A percentile compares a stretch with the other conserved stretches of the same genome.
Conservation (phyloP, 2,329 filamentous ascomycete species). For the Verticillium zaregamsianum region DNA sequence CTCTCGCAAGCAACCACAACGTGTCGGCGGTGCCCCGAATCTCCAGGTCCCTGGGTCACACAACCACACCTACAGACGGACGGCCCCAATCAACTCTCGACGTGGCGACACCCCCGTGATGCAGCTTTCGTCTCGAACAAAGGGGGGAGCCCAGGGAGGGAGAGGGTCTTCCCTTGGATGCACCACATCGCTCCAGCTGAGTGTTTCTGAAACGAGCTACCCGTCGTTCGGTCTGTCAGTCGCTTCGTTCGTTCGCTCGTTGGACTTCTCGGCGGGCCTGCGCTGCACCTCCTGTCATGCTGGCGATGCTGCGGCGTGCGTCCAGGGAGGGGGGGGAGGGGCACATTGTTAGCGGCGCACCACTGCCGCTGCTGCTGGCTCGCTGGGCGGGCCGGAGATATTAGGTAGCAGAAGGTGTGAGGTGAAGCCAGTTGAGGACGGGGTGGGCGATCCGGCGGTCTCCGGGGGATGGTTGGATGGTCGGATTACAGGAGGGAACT, state of each 20-base stretch:
- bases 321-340: neutral
- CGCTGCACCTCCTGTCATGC: neutral
- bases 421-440: neutral
- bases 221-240: neutral
- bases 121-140: neutral
- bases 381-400: neutral
- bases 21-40: neutral
- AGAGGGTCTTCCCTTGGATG: neutral
- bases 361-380: neutral
- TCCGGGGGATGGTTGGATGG: neutral
- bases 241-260: neutral
- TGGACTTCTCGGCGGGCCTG: neutral
- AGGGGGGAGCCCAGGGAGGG: neutral
- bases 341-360: neutral
- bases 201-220: slow-evolving; percentile 2
- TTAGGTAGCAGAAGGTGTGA: neutral
- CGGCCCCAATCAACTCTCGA: neutral
- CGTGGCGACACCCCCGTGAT: neutral
- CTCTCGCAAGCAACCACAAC: neutral
- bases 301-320: neutral
- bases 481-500: neutral
- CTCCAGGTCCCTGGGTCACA: neutral
- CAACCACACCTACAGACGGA: neutral
- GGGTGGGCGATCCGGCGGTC: neutral
- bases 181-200: neutral